Conservation (phyloP, 495 filamentous ascomycete species). For the Filosporella fistucella region DNA sequence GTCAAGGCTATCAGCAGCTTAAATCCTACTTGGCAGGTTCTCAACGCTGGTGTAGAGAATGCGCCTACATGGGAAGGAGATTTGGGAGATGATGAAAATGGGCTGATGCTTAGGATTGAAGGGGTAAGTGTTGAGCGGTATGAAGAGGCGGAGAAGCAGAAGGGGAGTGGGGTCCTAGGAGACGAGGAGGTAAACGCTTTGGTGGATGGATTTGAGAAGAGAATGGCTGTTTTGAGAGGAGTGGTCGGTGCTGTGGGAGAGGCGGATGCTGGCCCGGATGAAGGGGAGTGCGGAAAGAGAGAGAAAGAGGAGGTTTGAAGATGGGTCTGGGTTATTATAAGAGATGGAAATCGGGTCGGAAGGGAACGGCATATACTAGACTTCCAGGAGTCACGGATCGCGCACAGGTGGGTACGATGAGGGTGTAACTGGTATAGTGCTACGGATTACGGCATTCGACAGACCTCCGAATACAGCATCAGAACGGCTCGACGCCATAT, state of each 20-base stretch:
- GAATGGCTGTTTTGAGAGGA: constrained; percentile 49
- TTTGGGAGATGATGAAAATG: constrained; percentile 28
- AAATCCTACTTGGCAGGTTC: constrained; percentile 48
- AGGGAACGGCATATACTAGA: too few relatives aligned
- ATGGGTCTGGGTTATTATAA: neutral
- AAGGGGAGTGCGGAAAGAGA: neutral
- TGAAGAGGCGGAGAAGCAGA: constrained; percentile 3
- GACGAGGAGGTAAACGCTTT: constrained; percentile 47
- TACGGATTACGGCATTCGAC: neutral
- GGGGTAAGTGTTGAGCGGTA: constrained; percentile 36
- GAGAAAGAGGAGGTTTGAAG: neutral
- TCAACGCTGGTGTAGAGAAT: constrained; percentile 39
- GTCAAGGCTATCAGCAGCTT: constrained; percentile 47
- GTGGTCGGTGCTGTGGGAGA: constrained; percentile 39
- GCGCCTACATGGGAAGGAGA: constrained; percentile 57
- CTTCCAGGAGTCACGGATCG: neutral
- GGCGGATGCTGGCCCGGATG: too few relatives aligned
- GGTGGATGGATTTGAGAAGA: constrained; percentile 63
- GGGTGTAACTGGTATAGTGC: neutral
- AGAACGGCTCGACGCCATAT: neutral
- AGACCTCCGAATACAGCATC: neutral
- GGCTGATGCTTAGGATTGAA: constrained; percentile 65
- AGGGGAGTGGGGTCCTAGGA: constrained; percentile 2
- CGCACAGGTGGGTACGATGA: neutral
- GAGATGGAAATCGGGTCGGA: neutral